Percentiles rank a stretch among this genome's conserved stretches.
These are phyloP conservation scores for Colletotrichum filicis DNA, from an alignment of 2,329 filamentous ascomycete genomes.

Conservation along the genomic window DNA sequence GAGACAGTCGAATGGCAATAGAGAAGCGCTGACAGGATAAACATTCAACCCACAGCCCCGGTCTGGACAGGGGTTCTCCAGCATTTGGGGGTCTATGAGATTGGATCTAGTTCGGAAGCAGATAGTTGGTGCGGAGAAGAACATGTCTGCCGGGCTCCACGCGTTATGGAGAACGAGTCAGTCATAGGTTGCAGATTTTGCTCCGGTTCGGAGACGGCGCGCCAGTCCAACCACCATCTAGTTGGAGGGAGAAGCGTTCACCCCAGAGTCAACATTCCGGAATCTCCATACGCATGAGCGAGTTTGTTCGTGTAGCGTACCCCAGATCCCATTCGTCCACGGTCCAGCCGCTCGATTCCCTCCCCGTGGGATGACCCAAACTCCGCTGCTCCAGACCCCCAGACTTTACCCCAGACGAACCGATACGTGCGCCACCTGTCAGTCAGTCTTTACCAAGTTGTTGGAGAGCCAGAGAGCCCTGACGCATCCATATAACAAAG, in stretches of 20 bases:
- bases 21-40: constrained; percentile 26
- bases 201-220: constrained; percentile 31
- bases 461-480: neutral
- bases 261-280: constrained; percentile 19
- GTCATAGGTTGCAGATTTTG: constrained; percentile 28
- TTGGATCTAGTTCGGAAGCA: constrained; percentile 29
- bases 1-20: constrained; percentile 16
- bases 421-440: constrained; percentile 19
- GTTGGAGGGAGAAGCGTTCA: constrained; percentile 33
- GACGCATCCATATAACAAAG: constrained; percentile 30
- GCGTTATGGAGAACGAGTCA: constrained; percentile 30
- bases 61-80: constrained; percentile 30
- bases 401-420: constrained; percentile 35
- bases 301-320: constrained; percentile 16
- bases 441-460: constrained; percentile 5
- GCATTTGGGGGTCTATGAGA: constrained; percentile 16
- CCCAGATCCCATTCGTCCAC: constrained; percentile 25
- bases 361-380: constrained; percentile 14
- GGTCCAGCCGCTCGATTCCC: neutral
- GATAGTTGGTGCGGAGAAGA: constrained; percentile 26
- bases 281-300: neutral
- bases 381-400: constrained; percentile 27
- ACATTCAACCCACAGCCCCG: constrained; percentile 20
- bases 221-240: constrained; percentile 1
- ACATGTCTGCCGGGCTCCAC: constrained; percentile 18